phyloP scores from a whole-genome alignment of 164 flowering plant species.

The Vitis cinerea region DNA sequence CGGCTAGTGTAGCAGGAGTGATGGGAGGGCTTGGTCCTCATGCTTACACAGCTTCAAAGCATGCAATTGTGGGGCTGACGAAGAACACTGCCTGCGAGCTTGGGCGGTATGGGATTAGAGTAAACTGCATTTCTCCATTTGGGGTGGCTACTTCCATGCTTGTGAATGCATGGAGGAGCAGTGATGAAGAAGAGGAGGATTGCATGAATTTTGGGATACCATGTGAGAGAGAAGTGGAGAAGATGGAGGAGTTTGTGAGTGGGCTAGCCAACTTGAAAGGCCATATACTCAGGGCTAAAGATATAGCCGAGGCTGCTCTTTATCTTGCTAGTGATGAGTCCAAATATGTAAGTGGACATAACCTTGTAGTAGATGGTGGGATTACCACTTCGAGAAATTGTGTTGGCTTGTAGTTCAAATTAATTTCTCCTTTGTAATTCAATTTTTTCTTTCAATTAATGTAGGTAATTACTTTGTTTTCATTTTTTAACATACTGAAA shows the following conservation, averaged over 20 bases:
- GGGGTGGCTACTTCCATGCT: constrained; percentile 87
- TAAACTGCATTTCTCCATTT: constrained; percentile 89
- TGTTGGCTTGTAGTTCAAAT: constrained; percentile 35
- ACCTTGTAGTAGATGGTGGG: constrained; percentile 83
- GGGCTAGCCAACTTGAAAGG: constrained; percentile 56
- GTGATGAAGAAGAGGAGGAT: constrained; percentile 28
- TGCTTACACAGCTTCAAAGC: constrained; percentile 81
- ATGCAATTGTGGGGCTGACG: constrained; percentile 79
- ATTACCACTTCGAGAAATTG: constrained; percentile 67
- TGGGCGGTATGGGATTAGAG: constrained; percentile 72
- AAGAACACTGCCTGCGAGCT: constrained; percentile 84
- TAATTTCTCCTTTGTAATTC: no score
- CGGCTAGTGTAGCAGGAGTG: constrained; percentile 77
- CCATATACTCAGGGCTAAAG: constrained; percentile 44
- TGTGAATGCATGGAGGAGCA: constrained; percentile 60
- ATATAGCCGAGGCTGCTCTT: constrained; percentile 78
- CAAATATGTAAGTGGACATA: constrained; percentile 77
- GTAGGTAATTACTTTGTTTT: neutral
- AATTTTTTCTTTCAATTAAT: neutral
- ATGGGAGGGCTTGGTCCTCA: constrained; percentile 87
- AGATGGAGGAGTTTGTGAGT: constrained; percentile 75
- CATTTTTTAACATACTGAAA: neutral
- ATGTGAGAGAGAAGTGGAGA: constrained; percentile 51
- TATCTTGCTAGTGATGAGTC: constrained; percentile 82
- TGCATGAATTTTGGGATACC: constrained; percentile 31